Base-by-base conservation (phyloP, 768 basidiomycete species). In the Pisolithus orientalis region DNA sequence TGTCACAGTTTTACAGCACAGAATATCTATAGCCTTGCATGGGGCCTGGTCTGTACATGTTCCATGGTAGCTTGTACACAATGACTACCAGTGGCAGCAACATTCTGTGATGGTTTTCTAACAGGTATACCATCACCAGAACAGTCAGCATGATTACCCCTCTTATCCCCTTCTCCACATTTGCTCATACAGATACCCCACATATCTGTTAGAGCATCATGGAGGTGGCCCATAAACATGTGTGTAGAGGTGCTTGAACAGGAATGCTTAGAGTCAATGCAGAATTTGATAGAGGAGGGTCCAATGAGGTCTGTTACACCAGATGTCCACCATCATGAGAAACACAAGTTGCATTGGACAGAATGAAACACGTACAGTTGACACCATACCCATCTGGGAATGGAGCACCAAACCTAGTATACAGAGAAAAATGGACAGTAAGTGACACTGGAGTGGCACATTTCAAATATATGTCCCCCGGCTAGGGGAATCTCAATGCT, bases 311-410 rank as follows among this genome's bases (percentile, higher is more conserved):
- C 94, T 95, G 59, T n/a, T 32, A 39, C 27, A 28, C 6, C 31
- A 8, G 34, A 42, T 38, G 46, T 44, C 17, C 6, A 14, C 8
- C 16, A 8, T n/a, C 8, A 24, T 7, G 24, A 28, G 21, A 21
- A 21, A 21, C 21, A 21, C 21, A 21, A 21, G 38, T 32, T 31
- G 11, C 29, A 21, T 21, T 2, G 39, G 8, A 44, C 45, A 48
- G 13, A 14, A 28, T 34, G 24, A 38, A 4, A 39, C 21, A 75
- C 87, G 61, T 64, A 93, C 93, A 97, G 65, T 91, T 95, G 59
- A 96, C 87, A 1, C 94, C 94, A 72, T 94, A 95, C 8, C 94
- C 94, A 71, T 94, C 85, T 39, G 80, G 75, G 70, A 84, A 93
- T 9, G 75, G 70, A 2, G 92, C 72, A 4, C 94, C 94, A 67